phyloP scores from a whole-genome alignment of 2,329 filamentous ascomycete species.

The Fusarium verrucosum region DNA sequence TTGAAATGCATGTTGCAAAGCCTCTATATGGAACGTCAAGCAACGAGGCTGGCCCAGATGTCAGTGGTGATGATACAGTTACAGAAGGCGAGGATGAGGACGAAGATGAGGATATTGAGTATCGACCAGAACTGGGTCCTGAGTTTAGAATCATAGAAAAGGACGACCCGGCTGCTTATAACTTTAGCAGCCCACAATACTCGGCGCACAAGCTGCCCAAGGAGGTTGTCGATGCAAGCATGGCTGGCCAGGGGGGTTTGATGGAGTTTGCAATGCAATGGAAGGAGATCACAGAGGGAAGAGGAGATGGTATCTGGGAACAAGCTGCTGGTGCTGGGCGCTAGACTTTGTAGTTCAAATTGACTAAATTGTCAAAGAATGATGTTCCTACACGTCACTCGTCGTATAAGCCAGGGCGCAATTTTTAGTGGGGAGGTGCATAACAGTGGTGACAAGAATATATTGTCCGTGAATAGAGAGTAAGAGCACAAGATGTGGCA shows the following conservation, averaged over 20 bases:
- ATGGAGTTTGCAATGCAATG: constrained; percentile 82
- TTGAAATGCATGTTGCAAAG: constrained; percentile 72
- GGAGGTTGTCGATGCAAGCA: constrained; percentile 82
- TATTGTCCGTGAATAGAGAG: not conserved
- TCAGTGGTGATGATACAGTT: constrained; percentile 50
- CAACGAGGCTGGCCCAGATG: constrained; percentile 46
- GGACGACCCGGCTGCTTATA: constrained; percentile 88
- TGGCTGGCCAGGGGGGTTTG: constrained; percentile 77
- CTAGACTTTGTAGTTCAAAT: not conserved
- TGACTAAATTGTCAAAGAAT: not conserved
- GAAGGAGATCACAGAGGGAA: constrained; percentile 66
- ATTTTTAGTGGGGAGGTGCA: not conserved
- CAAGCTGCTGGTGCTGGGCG: constrained; percentile 37
- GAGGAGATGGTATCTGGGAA: constrained; percentile 54
- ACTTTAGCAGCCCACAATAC: constrained; percentile 85
- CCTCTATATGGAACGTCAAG: constrained; percentile 62
- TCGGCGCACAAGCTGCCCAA: constrained; percentile 95
- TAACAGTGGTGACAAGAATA: not conserved
- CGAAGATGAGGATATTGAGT: constrained; percentile 54
- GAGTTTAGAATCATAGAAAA: constrained; percentile 85
- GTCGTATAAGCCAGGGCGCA: not conserved
- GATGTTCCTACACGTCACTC: not conserved
- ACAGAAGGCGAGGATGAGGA: constrained; percentile 53
- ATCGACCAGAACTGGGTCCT: constrained; percentile 69
- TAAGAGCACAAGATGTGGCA: not conserved